Percentiles rank a stretch among this genome's conserved stretches.
Conservation (phyloP, 2,329 filamentous ascomycete genomes). For the Monilinia polystroma region DNA sequence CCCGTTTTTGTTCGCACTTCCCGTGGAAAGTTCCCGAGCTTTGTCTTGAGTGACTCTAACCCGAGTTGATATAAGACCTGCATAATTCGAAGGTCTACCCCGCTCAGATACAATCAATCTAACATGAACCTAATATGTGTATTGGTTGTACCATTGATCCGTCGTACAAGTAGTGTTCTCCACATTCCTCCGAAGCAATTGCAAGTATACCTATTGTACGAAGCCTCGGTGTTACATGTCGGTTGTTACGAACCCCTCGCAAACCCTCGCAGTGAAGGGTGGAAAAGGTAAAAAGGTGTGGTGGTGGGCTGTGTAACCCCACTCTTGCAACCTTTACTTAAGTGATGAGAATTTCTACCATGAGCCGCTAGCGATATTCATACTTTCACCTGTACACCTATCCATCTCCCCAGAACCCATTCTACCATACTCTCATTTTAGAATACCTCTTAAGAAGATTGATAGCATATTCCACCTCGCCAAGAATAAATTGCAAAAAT, state of each 20-base stretch:
- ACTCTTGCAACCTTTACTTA: constrained; percentile 10
- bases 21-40: not conserved
- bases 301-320: constrained; percentile 3
- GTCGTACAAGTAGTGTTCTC: not conserved
- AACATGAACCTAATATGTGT: not conserved
- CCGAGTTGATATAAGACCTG: constrained; percentile 1
- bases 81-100: not conserved
- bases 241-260: not conserved
- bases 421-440: not conserved
- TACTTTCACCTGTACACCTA: not conserved
- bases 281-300: not conserved
- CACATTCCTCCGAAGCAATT: not conserved
- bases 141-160: not conserved
- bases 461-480: not conserved
- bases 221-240: constrained; percentile 1
- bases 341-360: constrained; percentile 3
- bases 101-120: not conserved
- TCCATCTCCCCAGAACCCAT: not conserved
- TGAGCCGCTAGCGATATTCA: not conserved
- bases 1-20: not conserved
- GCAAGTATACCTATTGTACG: not conserved
- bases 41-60: not conserved
- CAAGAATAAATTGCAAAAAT: constrained; percentile 29
- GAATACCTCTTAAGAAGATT: not conserved
- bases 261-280: not conserved